Base-by-base conservation (phyloP, 1,139 yeast species). In the Yamadazyma taylorii region DNA sequence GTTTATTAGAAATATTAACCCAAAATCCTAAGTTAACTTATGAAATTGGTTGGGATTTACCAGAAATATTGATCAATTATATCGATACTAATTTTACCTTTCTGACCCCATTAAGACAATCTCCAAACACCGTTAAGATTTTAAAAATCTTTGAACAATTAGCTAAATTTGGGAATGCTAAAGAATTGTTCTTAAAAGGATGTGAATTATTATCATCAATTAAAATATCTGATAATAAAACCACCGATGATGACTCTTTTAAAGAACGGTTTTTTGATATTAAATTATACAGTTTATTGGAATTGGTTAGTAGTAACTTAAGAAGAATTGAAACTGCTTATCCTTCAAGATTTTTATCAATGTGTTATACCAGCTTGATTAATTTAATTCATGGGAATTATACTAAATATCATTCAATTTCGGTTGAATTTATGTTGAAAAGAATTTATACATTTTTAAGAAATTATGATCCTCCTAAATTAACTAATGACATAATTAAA, bases 31-130 rank as follows among this genome's bases (percentile, higher is more conserved):
- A 69, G n/a, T 58, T 87, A 25, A 66, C 81, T 0, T 66, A 73
- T 41, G 86, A 84, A 48, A 77, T 87, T 41, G 95, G 95, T 2
- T 89, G 97, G 97, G 96, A 89, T 56, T 55, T 89, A 16, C 96
- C 96, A 0, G 73, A 69, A 23, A 54, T 85, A 31, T 51, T 89
- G 14, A 53, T 86, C 30, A 58, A 61, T 3, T 79, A 66, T 47
- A 46, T 76, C 12, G 75, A 65, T 21, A 55, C 52, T 31, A 61
- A 49, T 40, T 53, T 45, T 34, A 43, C 50, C 15, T 52, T 54
- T 14, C 40, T 38, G 3, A 40, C 34, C 2, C 37, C 57, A 1
- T 45, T 71, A 15, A 53, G 73, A 31, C 23, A 39, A 3, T 60
- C 64, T 5, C 75, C 76, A 3, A 54, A 68, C 36, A 57, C 63